Conservation (phyloP, 495 filamentous ascomycete species). For the Talaromyces ruber region DNA sequence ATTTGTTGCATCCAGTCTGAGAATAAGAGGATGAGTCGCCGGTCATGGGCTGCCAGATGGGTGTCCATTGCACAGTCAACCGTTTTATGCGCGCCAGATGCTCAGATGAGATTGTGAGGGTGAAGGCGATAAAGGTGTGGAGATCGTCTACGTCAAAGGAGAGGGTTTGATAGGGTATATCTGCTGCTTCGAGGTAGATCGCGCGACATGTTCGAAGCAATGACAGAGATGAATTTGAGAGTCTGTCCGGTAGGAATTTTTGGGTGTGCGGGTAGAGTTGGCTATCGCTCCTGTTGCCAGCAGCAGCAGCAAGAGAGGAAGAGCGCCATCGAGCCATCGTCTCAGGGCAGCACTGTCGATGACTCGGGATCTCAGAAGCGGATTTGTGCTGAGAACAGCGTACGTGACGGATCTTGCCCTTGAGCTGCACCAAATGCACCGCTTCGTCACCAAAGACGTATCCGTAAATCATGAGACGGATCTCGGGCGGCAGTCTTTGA, state of each 20-base stretch:
- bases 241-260: slow-evolving; percentile 14
- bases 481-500: slow-evolving; percentile 37
- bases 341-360: slow-evolving; percentile 30
- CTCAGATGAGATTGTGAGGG: slow-evolving; percentile 9
- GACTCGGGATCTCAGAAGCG: slow-evolving; percentile 16
- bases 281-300: slow-evolving; percentile 10
- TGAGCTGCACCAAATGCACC: slow-evolving; percentile 32
- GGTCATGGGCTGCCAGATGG: slow-evolving; percentile 28
- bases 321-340: slow-evolving; percentile 31
- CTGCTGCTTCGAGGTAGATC: slow-evolving; percentile 31
- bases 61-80: slow-evolving; percentile 29
- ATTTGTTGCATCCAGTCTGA: slow-evolving; percentile 9
- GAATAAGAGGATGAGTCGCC: slow-evolving; percentile 13
- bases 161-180: slow-evolving; percentile 19
- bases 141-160: slow-evolving; percentile 35
- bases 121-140: slow-evolving; percentile 33
- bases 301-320: neutral
- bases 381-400: slow-evolving; percentile 16
- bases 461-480: slow-evolving; percentile 47
- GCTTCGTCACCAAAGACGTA: slow-evolving; percentile 40
- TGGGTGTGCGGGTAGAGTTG: slow-evolving; percentile 36
- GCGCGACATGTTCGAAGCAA: slow-evolving; percentile 33
- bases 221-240: slow-evolving; percentile 16
- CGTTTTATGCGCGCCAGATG: slow-evolving; percentile 13
- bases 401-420: slow-evolving; percentile 33